Evolutionary conservation across 495 filamentous ascomycete genomes (phyloP), one percentile per base, ranked within the genome.

Genomic region (Terfezia claveryi): DNA sequence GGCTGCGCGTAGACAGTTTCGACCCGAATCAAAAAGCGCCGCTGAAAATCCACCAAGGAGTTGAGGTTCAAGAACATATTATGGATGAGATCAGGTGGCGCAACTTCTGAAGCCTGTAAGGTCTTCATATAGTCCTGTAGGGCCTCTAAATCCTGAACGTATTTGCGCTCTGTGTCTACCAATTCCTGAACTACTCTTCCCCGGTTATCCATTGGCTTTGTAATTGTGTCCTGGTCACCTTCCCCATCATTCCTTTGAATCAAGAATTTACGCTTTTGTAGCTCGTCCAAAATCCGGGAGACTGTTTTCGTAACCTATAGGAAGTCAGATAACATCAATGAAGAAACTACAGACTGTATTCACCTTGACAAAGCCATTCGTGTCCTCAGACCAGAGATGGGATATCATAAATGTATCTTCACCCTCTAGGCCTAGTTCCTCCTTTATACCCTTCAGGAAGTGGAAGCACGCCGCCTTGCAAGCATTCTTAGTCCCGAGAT

Each of bases 21-120:
- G 57, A 98, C 85, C 52, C 85, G 78, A 66, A 98, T 96, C 52
- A 96, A 70, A 63, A 98, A 98, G 27, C 87, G 76, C 55, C 92
- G 80, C 60, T 95, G 91, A 63, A 93, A 95, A 67, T 98, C 92
- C 4, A 98, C 73, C 36, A 98, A 80, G 27, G 82, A 78, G 67
- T 96, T 94, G 59, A 96, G 73, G 68, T 98, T 98, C 56, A 94
- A 73, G 70, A 98, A 98, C 59, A 98, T 93, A 64, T 87, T 80
- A 68, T 96, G 91, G 27, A 94, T 81, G 14, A 80, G 76, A 67
- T 98, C 92, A 52, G 91, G 88, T 5, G 87, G 80, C 57, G 96
- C 78, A 38, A 86, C 77, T 44, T 87, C 86, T 51, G 82, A 85
- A 61, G 88, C 80, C 62, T 95, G 86, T 37, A 96, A 71, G 27